A percentile compares a stretch with the other conserved stretches of the same genome.
Evolutionary conservation across 495 filamentous ascomycete species (phyloP).

Genomic region (Penicillium manginii): DNA sequence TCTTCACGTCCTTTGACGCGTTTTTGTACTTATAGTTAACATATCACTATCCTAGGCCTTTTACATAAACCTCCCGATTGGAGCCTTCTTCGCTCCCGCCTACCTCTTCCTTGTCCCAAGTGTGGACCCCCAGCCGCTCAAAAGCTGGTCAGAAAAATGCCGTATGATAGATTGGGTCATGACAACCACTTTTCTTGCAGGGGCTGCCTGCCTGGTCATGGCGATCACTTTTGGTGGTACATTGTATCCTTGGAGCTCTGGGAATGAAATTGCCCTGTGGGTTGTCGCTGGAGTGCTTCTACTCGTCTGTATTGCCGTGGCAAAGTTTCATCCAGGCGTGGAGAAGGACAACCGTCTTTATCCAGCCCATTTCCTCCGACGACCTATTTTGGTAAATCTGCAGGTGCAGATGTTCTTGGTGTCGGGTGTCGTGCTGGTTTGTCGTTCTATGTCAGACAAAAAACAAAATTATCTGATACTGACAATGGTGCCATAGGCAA

Average conservation of each 20-base stretch:
- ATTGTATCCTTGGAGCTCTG: constrained; percentile 4
- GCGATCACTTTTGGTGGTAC: constrained; percentile 11
- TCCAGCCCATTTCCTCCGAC: constrained; percentile 7
- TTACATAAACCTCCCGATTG: constrained; percentile 13
- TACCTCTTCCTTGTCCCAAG: constrained; percentile 4
- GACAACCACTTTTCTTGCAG: constrained; percentile 1
- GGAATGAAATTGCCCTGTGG: constrained; percentile 3
- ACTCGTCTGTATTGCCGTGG: constrained; percentile 1
- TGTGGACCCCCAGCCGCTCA: background rate
- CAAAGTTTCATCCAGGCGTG: constrained; percentile 11
- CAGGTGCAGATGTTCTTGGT: constrained; percentile 5
- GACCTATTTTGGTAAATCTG: background rate
- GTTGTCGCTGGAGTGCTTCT: constrained; percentile 5
- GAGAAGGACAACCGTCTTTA: constrained; percentile 2
- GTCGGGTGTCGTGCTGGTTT: constrained; percentile 1
- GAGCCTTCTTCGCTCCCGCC: constrained; percentile 6
- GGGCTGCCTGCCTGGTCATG: background rate
- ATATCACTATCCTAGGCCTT: constrained; percentile 6
- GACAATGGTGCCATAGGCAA: background rate
- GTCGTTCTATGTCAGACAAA: background rate
- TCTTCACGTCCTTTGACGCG: background rate
- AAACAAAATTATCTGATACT: too few species aligned
- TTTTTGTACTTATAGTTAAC: background rate
- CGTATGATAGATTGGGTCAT: constrained; percentile 4
- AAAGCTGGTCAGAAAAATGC: background rate